These are phyloP conservation scores for Hyphopichia buzzinii DNA, from an alignment of 1,139 yeast genomes.

Conservation along the genomic window DNA sequence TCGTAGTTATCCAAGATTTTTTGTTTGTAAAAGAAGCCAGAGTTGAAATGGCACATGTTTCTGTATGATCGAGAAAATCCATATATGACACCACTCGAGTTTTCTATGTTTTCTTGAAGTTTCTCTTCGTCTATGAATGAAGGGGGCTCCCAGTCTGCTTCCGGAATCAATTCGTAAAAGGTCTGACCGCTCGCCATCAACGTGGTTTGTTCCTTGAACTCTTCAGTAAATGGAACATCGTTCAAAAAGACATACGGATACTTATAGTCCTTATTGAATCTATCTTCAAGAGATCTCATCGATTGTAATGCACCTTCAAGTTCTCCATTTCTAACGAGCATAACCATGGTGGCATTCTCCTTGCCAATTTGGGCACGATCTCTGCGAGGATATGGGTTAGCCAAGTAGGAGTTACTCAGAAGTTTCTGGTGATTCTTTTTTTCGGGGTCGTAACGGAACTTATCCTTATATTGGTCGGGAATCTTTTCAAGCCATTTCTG, in stretches of 20 bases:
- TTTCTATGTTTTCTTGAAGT: slow-evolving; percentile 22
- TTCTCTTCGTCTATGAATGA: slow-evolving; percentile 30
- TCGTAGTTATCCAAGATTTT: slow-evolving; percentile 37
- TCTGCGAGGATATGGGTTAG: slow-evolving; percentile 21
- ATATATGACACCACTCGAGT: slow-evolving; percentile 34
- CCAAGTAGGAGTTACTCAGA: slow-evolving; percentile 44
- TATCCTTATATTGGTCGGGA: not conserved
- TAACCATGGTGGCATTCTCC: slow-evolving; percentile 52
- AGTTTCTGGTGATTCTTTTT: slow-evolving; percentile 26
- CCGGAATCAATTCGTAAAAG: slow-evolving; percentile 43
- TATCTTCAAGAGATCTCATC: slow-evolving; percentile 45
- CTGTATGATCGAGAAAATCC: slow-evolving; percentile 42
- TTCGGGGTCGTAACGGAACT: slow-evolving; percentile 2
- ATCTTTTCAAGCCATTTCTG: not conserved
- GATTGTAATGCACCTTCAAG: slow-evolving; percentile 40
- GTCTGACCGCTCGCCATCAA: slow-evolving; percentile 84
- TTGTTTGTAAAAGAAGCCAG: slow-evolving; percentile 45
- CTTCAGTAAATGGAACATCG: slow-evolving; percentile 42
- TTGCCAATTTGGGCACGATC: slow-evolving; percentile 38
- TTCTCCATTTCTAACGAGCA: slow-evolving; percentile 45
- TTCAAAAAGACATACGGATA: slow-evolving; percentile 50
- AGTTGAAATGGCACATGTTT: slow-evolving; percentile 51
- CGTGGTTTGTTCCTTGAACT: slow-evolving; percentile 54
- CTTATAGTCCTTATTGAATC: slow-evolving; percentile 43
- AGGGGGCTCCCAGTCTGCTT: slow-evolving; percentile 45